Evolutionary conservation across 2,329 filamentous ascomycete genomes (phyloP), one percentile per base, ranked within the genome.

Genomic region (Diaporthe sp.): DNA sequence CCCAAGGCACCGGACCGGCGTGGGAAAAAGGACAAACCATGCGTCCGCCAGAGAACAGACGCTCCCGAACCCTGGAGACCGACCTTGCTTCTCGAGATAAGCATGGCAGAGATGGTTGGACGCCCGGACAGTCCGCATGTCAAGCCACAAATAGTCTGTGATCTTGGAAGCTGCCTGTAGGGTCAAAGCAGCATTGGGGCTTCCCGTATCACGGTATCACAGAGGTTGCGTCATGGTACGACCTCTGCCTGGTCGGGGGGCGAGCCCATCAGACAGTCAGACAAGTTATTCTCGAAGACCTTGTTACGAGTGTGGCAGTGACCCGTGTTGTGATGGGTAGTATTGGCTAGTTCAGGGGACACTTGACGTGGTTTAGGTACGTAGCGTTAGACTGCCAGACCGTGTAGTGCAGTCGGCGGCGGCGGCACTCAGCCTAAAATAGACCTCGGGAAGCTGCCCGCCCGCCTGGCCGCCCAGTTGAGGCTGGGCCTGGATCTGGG

Each of bases 401-500:
- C 6, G 37, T 22, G n/a, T 7, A 6, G 19, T 17, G 62, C 19
- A 28, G 25, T 22, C 28, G 65, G 46, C 28, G 65, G 46, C 46
- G 46, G 49, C 46, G 31, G 22, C 13, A n/a, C 46, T 34, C 34
- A 51, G 46, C 31, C 65, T n/a, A 53, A 68, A 68, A 68, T 68
- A 68, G 65, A 68, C 65, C 31, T 68, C 46, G 65, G 65, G 65
- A 68, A 53, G 65, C 46, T 49, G 65, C 22, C 62, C 31, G 65
- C 46, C 49, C 65, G 46, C 31, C 22, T 49, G 65, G 31, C 65
- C 65, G n/a, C 31, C 31, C 65, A 5, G 46, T 37, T 53, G 65
- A 34, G 65, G n/a, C 46, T 68, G 65, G 65, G 65, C 31, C 65
- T 68, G 65, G 65, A 68, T 53, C 46, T 53, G 46, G 65, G 65